Conservation (phyloP, 2,329 filamentous ascomycete genomes). For the Blastomyces percursus region DNA sequence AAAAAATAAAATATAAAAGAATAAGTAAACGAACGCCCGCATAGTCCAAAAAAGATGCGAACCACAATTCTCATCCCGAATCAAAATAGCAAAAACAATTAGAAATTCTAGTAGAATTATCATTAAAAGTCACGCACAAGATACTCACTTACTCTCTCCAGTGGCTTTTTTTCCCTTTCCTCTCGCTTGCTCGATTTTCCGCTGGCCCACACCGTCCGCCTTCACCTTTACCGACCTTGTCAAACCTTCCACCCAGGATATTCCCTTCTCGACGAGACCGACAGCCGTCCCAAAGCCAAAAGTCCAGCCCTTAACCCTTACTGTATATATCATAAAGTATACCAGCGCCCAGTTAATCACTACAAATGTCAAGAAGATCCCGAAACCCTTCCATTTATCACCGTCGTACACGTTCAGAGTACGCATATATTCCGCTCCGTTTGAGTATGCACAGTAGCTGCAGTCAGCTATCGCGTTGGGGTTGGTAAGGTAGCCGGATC, state of each 20-base stretch:
- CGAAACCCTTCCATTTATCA: slow-evolving; percentile 10
- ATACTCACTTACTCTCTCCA: background rate
- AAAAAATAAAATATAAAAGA: background rate
- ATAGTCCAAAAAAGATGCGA: background rate
- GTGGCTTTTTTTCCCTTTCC: background rate
- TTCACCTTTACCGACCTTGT: slow-evolving; percentile 12
- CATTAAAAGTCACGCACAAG: background rate
- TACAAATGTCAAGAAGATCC: slow-evolving; percentile 10
- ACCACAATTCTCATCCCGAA: background rate
- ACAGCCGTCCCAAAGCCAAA: slow-evolving; percentile 45
- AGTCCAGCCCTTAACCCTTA: slow-evolving; percentile 7
- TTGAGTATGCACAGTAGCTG: slow-evolving; percentile 15
- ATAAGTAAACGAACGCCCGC: background rate
- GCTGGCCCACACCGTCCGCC: slow-evolving; percentile 4
- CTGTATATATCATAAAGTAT: slow-evolving; percentile 11
- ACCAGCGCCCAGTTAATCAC: slow-evolving; percentile 8
- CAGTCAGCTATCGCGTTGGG: slow-evolving; percentile 47
- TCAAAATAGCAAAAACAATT: background rate
- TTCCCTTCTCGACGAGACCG: slow-evolving; percentile 34
- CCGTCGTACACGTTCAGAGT: slow-evolving; percentile 6
- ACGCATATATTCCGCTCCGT: slow-evolving; percentile 5
- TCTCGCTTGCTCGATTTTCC: background rate
- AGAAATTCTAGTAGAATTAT: background rate
- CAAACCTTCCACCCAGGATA: slow-evolving; percentile 23
- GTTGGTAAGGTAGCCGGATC: slow-evolving; percentile 51